Evolutionary conservation across 306 rosid species (phyloP).

Genomic region (Quillaja saponaria): DNA sequence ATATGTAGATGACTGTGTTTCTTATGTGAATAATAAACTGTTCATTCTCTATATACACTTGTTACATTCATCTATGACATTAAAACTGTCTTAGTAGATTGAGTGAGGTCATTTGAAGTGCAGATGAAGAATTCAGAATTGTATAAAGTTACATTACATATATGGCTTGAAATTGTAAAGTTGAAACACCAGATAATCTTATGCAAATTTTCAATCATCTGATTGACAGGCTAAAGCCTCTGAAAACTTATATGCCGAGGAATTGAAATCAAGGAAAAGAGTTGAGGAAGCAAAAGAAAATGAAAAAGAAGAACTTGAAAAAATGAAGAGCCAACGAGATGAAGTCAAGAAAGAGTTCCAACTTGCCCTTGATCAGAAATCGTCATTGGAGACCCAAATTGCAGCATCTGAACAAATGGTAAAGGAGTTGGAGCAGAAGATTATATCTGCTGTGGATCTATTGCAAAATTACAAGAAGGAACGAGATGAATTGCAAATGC

Average conservation of each 20-base stretch:
- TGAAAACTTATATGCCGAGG: constrained; percentile 47
- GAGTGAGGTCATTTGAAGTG: constrained; percentile 7
- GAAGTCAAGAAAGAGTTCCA: constrained; percentile 53
- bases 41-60: constrained; percentile 8
- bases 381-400: constrained; percentile 54
- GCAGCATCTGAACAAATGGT: constrained; percentile 45
- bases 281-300: constrained; percentile 54
- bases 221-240: constrained; percentile 56
- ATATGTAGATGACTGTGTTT: constrained; percentile 14
- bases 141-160: constrained; percentile 13
- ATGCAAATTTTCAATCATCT: constrained; percentile 13
- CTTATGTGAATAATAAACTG: constrained; percentile 3
- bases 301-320: constrained; percentile 49
- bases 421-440: constrained; percentile 56
- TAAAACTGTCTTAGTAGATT: not conserved
- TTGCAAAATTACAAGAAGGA: constrained; percentile 53
- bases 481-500: constrained; percentile 61
- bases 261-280: constrained; percentile 62
- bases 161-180: not conserved
- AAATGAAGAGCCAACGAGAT: constrained; percentile 44
- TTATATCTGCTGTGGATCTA: constrained; percentile 48
- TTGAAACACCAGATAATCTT: constrained; percentile 1
- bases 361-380: constrained; percentile 49
- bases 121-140: not conserved
- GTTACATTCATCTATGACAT: no score